These are phyloP conservation scores for Pseudogymnoascus destructans DNA, from an alignment of 2,329 filamentous ascomycete genomes.

Conservation along the genomic window DNA sequence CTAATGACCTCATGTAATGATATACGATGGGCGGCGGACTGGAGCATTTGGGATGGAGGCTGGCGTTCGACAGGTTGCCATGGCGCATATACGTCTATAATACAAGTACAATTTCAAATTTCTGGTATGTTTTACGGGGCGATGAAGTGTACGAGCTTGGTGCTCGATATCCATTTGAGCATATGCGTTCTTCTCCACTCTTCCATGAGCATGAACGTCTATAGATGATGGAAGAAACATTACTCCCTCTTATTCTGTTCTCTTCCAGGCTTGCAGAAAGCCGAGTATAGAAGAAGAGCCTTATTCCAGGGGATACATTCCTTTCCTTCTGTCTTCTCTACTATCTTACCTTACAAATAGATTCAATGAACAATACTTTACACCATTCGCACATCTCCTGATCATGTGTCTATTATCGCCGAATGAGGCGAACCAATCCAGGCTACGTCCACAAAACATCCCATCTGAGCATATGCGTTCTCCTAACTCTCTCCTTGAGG, in stretches of 20 bases:
- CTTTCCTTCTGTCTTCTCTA: not conserved
- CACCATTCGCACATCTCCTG: not conserved
- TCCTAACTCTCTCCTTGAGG: conserved; percentile 10
- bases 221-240: conserved; percentile 25
- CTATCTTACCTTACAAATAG: not conserved
- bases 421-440: not conserved
- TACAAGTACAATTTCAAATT: not conserved
- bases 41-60: conserved; percentile 12
- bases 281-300: conserved; percentile 15
- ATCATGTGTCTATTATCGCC: not conserved
- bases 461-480: conserved; percentile 10
- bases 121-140: not conserved
- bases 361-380: conserved; percentile 3
- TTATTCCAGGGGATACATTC: conserved; percentile 21
- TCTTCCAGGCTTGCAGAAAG: conserved; percentile 10
- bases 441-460: not conserved
- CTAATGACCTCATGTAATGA: conserved; percentile 8
- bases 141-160: not conserved
- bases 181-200: conserved; percentile 26
- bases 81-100: not conserved
- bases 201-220: conserved; percentile 25
- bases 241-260: conserved; percentile 21
- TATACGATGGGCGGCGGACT: conserved; percentile 1
- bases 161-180: conserved; percentile 23
- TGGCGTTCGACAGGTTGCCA: not conserved